phyloP scores from a whole-genome alignment of 176 grass and related monocot genomes.

The Bonia amplexicaulis region DNA sequence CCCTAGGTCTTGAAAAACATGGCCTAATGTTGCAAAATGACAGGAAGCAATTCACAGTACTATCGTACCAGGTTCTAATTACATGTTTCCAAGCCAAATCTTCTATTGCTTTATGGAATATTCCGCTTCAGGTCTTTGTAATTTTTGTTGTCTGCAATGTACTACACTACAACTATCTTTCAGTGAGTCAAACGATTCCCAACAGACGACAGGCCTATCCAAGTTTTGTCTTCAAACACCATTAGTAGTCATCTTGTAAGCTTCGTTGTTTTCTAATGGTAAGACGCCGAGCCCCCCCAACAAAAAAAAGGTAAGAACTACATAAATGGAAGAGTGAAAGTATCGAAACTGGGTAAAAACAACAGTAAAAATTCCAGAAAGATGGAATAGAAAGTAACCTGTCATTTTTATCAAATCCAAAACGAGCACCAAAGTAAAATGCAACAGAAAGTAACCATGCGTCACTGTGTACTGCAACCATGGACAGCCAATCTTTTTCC shows the following conservation, averaged over 20 bases:
- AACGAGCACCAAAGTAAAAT: constrained; percentile 95
- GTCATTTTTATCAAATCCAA: constrained; percentile 86
- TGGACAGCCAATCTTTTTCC: constrained; percentile 93
- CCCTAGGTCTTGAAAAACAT: not conserved
- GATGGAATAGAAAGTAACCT: constrained; percentile 47
- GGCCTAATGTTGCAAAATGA: not conserved
- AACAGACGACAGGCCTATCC: not conserved
- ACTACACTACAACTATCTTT: not conserved
- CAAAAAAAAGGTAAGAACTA: not conserved
- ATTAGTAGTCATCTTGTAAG: too few relatives aligned
- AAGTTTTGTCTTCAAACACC: not conserved
- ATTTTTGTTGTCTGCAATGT: not conserved
- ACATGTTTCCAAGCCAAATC: not conserved
- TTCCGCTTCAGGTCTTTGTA: not conserved
- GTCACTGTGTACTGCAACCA: constrained; percentile 93
- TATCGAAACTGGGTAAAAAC: not conserved
- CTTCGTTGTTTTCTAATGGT: too few relatives aligned
- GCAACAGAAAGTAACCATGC: constrained; percentile 92
- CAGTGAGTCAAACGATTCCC: not conserved
- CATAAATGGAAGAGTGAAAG: not conserved
- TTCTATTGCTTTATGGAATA: not conserved
- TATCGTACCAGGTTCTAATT: not conserved
- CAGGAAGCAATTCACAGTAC: not conserved
- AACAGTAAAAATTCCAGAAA: constrained; percentile 2
- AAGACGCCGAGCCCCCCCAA: too few relatives aligned